A percentile compares a stretch with the other conserved stretches of the same genome.
Conservation (phyloP, 805 yeast genomes). For the Torulaspora quercuum region DNA sequence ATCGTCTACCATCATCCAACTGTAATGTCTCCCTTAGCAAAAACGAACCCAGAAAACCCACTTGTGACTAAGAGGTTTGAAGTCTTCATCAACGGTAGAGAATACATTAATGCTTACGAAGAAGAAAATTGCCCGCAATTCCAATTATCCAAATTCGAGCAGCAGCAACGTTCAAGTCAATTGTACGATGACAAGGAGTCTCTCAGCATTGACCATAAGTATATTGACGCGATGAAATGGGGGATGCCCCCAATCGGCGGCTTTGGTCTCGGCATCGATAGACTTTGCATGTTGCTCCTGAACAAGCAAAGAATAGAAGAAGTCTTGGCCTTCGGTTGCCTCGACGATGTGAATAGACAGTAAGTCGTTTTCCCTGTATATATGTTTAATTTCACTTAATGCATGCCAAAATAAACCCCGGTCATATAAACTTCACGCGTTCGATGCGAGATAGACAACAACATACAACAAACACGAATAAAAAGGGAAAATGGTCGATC, state of each 20-base stretch:
- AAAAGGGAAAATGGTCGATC: not conserved
- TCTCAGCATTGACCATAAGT: constrained; percentile 63
- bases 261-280: constrained; percentile 92
- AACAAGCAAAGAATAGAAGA: constrained; percentile 64
- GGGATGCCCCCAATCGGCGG: constrained; percentile 99
- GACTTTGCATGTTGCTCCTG: constrained; percentile 76
- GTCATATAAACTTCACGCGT: no score
- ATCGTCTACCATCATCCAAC: constrained; percentile 82
- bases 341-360: constrained; percentile 66
- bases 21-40: constrained; percentile 82
- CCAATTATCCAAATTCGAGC: constrained; percentile 60
- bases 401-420: no score
- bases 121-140: constrained; percentile 86
- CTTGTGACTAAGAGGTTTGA: constrained; percentile 71
- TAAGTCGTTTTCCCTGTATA: constrained; percentile 27
- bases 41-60: constrained; percentile 45
- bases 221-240: constrained; percentile 75
- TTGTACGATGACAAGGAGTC: constrained; percentile 57
- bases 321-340: constrained; percentile 70
- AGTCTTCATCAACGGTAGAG: constrained; percentile 73
- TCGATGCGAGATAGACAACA: not conserved
- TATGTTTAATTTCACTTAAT: no score
- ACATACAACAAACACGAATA: not conserved
- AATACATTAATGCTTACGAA: constrained; percentile 89
- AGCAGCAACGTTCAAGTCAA: constrained; percentile 51